Conservation (phyloP, 1,139 yeast genomes). For the Taiozyma onychis region DNA sequence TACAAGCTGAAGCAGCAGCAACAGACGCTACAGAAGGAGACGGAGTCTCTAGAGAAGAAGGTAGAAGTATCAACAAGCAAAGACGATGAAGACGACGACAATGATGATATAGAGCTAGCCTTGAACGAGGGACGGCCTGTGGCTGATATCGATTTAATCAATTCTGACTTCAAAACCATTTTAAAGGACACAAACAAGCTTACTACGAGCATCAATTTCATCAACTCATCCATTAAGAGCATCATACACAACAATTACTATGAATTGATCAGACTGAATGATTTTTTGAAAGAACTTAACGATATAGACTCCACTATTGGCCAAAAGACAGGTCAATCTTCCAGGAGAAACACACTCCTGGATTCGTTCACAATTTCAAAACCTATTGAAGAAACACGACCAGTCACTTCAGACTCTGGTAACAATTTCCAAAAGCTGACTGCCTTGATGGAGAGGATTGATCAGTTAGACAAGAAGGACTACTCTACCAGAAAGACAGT, state of each 20-base stretch:
- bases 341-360: neutral
- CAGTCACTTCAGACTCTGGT: neutral
- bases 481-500: neutral
- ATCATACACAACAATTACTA: slow-evolving; percentile 47
- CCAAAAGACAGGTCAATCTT: neutral
- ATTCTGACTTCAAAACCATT: slow-evolving; percentile 30
- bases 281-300: slow-evolving; percentile 31
- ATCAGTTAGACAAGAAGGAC: slow-evolving; percentile 9
- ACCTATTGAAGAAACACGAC: neutral
- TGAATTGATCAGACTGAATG: slow-evolving; percentile 42
- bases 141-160: slow-evolving; percentile 33
- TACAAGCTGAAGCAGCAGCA: slow-evolving; percentile 32
- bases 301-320: slow-evolving; percentile 7
- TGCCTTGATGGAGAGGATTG: slow-evolving; percentile 18
- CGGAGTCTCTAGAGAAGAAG: slow-evolving; percentile 4
- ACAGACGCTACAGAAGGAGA: slow-evolving; percentile 8
- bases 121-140: slow-evolving; percentile 24
- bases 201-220: slow-evolving; percentile 35
- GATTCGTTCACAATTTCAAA: slow-evolving; percentile 1
- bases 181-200: slow-evolving; percentile 35
- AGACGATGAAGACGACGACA: slow-evolving; percentile 6
- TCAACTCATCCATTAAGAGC: slow-evolving; percentile 41
- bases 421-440: slow-evolving; percentile 8
- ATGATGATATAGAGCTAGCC: slow-evolving; percentile 12
- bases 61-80: slow-evolving; percentile 1